Evolutionary conservation across 352 stramenopile species (phyloP), one percentile per base, ranked within the genome.

Genomic region (Phytophthora nicotianae): DNA sequence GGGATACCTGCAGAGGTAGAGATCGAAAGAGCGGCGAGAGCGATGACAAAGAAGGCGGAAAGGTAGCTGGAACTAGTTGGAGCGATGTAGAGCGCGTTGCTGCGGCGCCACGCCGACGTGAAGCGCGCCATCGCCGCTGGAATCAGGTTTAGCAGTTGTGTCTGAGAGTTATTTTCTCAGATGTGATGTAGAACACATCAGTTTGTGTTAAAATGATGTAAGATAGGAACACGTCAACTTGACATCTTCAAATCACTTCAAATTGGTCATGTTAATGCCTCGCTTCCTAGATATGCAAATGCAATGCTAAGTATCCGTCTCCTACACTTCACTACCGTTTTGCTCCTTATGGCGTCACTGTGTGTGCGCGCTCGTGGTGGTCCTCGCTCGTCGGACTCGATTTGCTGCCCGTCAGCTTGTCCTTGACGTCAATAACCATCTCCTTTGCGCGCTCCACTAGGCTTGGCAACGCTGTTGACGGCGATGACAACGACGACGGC

Each of bases 371-470:
- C 13, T 24, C 37, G 27, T 51, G 43, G 32, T 59, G 32, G 8
- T 14, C 11, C 2, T 29, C 37, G 20, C 24, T 32, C 21, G 47
- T 59, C 5, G 61, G 47, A 27, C 61, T 66, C 17, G 62, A 42
- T 43, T 61, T 53, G 35, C 58, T 56, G 7, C 62, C 56, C 50
- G 50, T 66, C 40, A 70, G 21, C 40, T 70, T 70, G 10, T 62
- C 56, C 27, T 58, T 60, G 38, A 70, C 62, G 23, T 65, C 55
- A 17, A 38, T 21, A 24, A 70, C 62, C n/a, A 38, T 43, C 26
- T 70, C 56, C 37, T 66, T 70, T 10, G 62, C 62, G 17, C 56
- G 62, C 37, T 70, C 49, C 23, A 70, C 29, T 13, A 70, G 46
- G 11, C 45, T 38, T 14, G 52, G 48, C 20, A 48, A 38, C 24